phyloP scores from a whole-genome alignment of 495 filamentous ascomycete genomes.

The Ramalina intermedia region DNA sequence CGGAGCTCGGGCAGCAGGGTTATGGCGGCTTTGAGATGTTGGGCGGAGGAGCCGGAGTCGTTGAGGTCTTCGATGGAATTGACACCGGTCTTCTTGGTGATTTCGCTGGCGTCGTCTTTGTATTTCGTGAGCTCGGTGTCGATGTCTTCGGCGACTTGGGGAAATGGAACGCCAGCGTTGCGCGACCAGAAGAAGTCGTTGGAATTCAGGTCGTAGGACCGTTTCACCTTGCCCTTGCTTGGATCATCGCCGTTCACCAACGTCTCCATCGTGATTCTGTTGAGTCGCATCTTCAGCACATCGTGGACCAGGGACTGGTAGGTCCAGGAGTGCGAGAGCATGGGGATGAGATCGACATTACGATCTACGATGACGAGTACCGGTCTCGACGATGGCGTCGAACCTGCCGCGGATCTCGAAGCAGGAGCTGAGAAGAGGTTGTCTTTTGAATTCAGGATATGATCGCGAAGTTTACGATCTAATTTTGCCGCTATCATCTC shows the following conservation, averaged over 20 bases:
- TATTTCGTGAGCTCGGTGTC: constrained; percentile 84
- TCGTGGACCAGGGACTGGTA: constrained; percentile 96
- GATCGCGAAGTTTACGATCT: constrained; percentile 89
- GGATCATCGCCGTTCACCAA: constrained; percentile 61
- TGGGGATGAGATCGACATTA: constrained; percentile 92
- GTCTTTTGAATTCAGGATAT: constrained; percentile 93
- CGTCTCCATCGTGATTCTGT: constrained; percentile 88
- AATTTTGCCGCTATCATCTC: constrained; percentile 89
- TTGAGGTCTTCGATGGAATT: constrained; percentile 87
- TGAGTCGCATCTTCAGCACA: constrained; percentile 83
- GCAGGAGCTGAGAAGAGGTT: constrained; percentile 64
- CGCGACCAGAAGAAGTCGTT: constrained; percentile 97
- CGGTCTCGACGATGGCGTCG: constrained; percentile 56
- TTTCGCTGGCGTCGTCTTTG: constrained; percentile 86
- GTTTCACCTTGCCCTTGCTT: constrained; percentile 56
- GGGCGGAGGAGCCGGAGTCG: constrained; percentile 73
- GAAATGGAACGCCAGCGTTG: constrained; percentile 87
- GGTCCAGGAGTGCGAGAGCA: constrained; percentile 98
- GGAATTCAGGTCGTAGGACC: constrained; percentile 74
- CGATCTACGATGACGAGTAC: constrained; percentile 85
- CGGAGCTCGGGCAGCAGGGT: constrained; percentile 82
- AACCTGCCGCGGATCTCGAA: constrained; percentile 31
- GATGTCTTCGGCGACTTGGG: constrained; percentile 93
- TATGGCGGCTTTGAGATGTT: constrained; percentile 91
- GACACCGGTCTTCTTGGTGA: constrained; percentile 89